phyloP scores from a whole-genome alignment of 1,139 yeast genomes.

The Geotrichum macrosporum region DNA sequence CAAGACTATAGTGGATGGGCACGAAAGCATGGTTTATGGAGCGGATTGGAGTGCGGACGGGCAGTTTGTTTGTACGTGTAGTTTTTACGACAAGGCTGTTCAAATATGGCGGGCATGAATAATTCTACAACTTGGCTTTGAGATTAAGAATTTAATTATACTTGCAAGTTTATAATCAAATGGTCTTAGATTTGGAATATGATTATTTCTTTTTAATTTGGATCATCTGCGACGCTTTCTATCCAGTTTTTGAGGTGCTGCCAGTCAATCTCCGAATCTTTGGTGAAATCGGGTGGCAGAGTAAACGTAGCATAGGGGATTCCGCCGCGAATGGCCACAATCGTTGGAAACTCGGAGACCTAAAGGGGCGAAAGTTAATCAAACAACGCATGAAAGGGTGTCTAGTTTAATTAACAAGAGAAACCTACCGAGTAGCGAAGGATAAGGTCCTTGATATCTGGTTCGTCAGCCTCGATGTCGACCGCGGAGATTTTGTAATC shows the following conservation, averaged over 20 bases:
- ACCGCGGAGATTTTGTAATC: conserved; percentile 55
- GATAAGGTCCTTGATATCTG: conserved; percentile 57
- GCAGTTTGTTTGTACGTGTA: conserved; percentile 62
- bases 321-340: conserved; percentile 65
- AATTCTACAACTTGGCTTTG: background rate
- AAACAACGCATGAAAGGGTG: background rate
- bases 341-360: conserved; percentile 57
- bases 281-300: conserved; percentile 36
- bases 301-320: conserved; percentile 55
- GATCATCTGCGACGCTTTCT: conserved; percentile 40
- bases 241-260: conserved; percentile 57
- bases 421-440: conserved; percentile 48
- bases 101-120: conserved; percentile 46
- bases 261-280: conserved; percentile 47
- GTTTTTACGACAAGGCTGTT: conserved; percentile 81
- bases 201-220: conserved; percentile 4
- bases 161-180: too few relatives aligned
- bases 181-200: background rate
- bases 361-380: conserved; percentile 22
- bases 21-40: conserved; percentile 91
- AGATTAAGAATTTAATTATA: background rate
- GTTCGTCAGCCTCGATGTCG: conserved; percentile 65
- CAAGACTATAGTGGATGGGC: conserved; percentile 60
- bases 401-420: conserved; percentile 24
- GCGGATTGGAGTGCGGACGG: conserved; percentile 73